Base-by-base conservation (phyloP, 2,329 filamentous ascomycete genomes). In the Aspergillus ochraceoroseus region DNA sequence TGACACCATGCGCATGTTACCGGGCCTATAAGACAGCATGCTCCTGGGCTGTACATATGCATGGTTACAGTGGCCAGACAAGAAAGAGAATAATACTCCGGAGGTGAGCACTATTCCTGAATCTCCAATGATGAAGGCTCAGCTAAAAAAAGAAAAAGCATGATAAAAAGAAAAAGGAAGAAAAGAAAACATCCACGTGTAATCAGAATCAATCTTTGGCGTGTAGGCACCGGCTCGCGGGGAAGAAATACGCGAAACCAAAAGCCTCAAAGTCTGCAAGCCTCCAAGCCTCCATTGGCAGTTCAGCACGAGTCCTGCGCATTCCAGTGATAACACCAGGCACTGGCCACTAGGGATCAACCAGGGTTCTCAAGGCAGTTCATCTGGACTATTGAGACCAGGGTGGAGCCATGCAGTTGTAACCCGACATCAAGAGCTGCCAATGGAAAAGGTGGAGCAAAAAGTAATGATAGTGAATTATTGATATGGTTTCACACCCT, bases 361-460 rank as follows among this genome's bases (percentile, higher is more conserved):
- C 18, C 19, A 33, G 18, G 31, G 18, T 13, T 33, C 18, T 33
- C 17, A 33, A 3, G 13, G 5, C 18, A 22, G 8, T 19, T 18
- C 18, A 33, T 19, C 13, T 23, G 20, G 31, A 33, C 31, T 33
- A 33, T 33, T 33, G 31, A 31, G 31, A 14, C 18, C 13, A 22
- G 23, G 14, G 31, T 23, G 31, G 31, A 33, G 31, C 17, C 12
- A 13, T 11, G 23, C 4, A 14, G 4, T 6, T 23, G 29, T 14
- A 23, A 33, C 20, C 7, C 4, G 18, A 8, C 31, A 22, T 5
- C 5, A 22, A 22, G 9, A 9, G 20, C 9, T 33, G 31, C 30
- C 17, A 31, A 7, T 15, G 29, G 13, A 33, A 28, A 33, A 33
- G 19, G 31, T n/a, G 17, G 29, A 32, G 29, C n/a, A n/a, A n/a